These are phyloP conservation scores for Guillardia theta DNA, from an alignment of 78 protist species.

Conservation along the genomic window DNA sequence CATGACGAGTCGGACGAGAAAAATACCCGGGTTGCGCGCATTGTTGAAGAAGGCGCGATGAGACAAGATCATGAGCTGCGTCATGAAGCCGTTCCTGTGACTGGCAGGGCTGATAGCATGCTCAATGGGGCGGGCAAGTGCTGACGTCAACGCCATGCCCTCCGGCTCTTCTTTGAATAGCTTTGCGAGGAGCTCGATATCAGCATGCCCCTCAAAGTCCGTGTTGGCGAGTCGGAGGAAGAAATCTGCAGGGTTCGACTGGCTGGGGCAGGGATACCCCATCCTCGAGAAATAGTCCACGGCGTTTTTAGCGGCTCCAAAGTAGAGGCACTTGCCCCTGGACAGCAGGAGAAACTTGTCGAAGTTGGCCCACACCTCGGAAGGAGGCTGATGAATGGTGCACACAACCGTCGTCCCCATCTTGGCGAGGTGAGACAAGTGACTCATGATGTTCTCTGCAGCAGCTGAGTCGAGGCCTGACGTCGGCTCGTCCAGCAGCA, in stretches of 20 bases:
- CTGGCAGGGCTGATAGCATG: too few relatives aligned
- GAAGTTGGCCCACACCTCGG: neutral
- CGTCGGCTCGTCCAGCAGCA: neutral
- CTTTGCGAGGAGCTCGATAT: too few relatives aligned
- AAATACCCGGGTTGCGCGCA: neutral
- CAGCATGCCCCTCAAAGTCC: too few relatives aligned
- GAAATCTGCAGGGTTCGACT: neutral
- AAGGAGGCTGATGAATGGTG: slow-evolving; percentile 24
- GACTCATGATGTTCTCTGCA: neutral
- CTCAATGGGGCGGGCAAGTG: too few relatives aligned
- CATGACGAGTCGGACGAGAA: neutral
- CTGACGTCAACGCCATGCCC: too few relatives aligned
- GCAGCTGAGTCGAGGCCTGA: slow-evolving; percentile 5
- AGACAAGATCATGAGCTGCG: neutral
- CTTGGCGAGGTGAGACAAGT: neutral
- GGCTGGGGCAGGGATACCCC: neutral
- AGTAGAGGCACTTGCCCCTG: neutral
- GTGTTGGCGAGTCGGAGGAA: neutral
- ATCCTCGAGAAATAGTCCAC: neutral
- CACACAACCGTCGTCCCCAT: neutral
- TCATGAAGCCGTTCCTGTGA: neutral
- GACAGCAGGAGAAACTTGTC: neutral
- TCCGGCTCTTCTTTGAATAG: too few relatives aligned
- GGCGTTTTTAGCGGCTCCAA: neutral
- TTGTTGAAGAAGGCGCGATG: neutral